Percentiles rank a stretch among this genome's conserved stretches.
Evolutionary conservation across 768 basidiomycete species (phyloP).

Genomic region (Exidia glandulosa): DNA sequence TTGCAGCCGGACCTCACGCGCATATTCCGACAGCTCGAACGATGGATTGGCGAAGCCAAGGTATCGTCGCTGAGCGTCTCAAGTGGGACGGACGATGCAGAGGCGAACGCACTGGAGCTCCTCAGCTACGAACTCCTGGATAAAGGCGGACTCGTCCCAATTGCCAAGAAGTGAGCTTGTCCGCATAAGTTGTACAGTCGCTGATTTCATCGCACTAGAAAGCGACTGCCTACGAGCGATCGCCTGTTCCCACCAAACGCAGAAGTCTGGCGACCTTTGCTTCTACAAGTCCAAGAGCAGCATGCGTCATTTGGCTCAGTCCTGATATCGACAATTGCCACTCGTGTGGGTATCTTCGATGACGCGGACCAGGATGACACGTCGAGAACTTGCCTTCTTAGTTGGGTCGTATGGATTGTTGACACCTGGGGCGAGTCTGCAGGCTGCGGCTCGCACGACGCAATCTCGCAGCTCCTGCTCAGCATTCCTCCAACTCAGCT

Average conservation of each 20-base stretch:
- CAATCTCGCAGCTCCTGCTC: conserved; percentile 27
- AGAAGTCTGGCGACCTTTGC: conserved; percentile 52
- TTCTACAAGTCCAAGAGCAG: conserved; percentile 42
- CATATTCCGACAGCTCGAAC: conserved; percentile 52
- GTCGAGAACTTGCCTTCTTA: conserved; percentile 42
- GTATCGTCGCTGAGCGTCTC: conserved; percentile 34
- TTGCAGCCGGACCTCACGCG: conserved; percentile 39
- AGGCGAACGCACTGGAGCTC: conserved; percentile 50
- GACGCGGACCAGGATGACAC: conserved; percentile 9
- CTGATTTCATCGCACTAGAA: conserved; percentile 28
- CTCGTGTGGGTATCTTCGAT: conserved; percentile 1
- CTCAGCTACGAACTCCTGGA: conserved; percentile 58
- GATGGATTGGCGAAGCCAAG: conserved; percentile 68
- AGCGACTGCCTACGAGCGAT: conserved; percentile 34
- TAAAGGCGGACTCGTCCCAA: conserved; percentile 67
- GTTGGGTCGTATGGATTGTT: conserved; percentile 59
- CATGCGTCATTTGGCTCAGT: conserved; percentile 44
- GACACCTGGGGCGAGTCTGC: conserved; percentile 23
- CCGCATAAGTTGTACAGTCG: not conserved
- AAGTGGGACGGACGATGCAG: conserved; percentile 26
- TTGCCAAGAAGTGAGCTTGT: conserved; percentile 63
- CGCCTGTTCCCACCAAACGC: conserved; percentile 39
- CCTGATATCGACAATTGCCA: conserved; percentile 34
- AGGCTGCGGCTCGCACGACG: conserved; percentile 26
- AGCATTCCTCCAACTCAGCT: conserved; percentile 24